These are phyloP conservation scores for Fusarium kyushuense DNA, from an alignment of 2,329 filamentous ascomycete genomes.

Conservation along the genomic window DNA sequence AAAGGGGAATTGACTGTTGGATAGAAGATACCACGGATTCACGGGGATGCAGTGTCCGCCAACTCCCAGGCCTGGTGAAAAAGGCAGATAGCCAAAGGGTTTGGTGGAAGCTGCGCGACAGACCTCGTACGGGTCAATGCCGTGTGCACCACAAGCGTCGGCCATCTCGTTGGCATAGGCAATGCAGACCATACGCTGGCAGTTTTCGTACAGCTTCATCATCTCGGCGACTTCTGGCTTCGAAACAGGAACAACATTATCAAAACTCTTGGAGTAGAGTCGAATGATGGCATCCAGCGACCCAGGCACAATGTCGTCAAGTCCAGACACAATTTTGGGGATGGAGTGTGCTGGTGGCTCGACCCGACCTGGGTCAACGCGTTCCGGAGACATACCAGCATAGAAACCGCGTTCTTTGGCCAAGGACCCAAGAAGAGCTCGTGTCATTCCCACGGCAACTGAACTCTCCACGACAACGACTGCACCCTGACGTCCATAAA, in stretches of 20 bases:
- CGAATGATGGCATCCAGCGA: slow-evolving; percentile 59
- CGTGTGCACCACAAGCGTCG: slow-evolving; percentile 60
- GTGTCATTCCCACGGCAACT: slow-evolving; percentile 67
- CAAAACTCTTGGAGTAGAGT: slow-evolving; percentile 62
- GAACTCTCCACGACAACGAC: slow-evolving; percentile 66
- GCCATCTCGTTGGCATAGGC: slow-evolving; percentile 69
- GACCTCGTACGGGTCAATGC: slow-evolving; percentile 65
- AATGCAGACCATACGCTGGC: slow-evolving; percentile 66
- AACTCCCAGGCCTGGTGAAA: slow-evolving; percentile 62
- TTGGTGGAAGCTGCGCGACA: slow-evolving; percentile 62
- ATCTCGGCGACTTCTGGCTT: slow-evolving; percentile 68
- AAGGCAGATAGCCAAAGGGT: slow-evolving; percentile 65
- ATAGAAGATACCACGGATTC: slow-evolving; percentile 66
- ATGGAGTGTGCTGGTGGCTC: slow-evolving; percentile 58
- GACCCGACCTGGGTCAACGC: slow-evolving; percentile 64
- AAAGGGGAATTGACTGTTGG: slow-evolving; percentile 61
- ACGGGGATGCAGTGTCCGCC: slow-evolving; percentile 69
- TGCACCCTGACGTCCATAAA: slow-evolving; percentile 57
- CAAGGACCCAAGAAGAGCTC: slow-evolving; percentile 61
- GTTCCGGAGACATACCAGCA: slow-evolving; percentile 65
- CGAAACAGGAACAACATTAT: slow-evolving; percentile 62
- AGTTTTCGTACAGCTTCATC: slow-evolving; percentile 70
- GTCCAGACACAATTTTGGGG: slow-evolving; percentile 66
- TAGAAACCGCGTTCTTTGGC: slow-evolving; percentile 57
- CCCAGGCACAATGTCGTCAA: slow-evolving; percentile 60